Conservation (phyloP, 371 early-diverging fungal genomes). For the Basidiobolus heterosporus region DNA sequence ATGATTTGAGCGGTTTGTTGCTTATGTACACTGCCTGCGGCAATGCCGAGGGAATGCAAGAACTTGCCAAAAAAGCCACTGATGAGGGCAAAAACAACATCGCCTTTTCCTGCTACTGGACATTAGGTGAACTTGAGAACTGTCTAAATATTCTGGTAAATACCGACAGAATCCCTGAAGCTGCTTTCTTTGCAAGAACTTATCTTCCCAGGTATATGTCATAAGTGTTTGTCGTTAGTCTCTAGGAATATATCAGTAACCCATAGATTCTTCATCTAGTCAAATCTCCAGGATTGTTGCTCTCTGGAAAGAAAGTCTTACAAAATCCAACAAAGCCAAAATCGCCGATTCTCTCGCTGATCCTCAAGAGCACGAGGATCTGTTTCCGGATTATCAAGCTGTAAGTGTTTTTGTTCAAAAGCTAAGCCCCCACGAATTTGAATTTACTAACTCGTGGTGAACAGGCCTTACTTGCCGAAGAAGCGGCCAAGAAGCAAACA, state of each 20-base stretch:
- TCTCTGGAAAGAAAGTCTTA: constrained; percentile 64
- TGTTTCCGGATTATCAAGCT: constrained; percentile 59
- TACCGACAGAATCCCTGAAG: constrained; percentile 87
- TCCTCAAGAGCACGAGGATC: constrained; percentile 62
- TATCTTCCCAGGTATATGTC: constrained; percentile 62
- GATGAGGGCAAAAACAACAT: constrained; percentile 72
- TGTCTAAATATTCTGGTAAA: constrained; percentile 67
- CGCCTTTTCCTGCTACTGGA: constrained; percentile 67
- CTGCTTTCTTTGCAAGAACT: constrained; percentile 83
- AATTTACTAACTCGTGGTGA: background rate
- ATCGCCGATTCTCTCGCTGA: constrained; percentile 78
- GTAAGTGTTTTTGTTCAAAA: too few relatives aligned
- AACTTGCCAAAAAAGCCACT: constrained; percentile 64
- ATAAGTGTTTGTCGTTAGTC: constrained; percentile 20
- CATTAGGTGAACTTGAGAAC: constrained; percentile 52
- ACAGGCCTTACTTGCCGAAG: constrained; percentile 29
- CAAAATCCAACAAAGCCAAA: constrained; percentile 49
- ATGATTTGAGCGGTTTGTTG: constrained; percentile 75
- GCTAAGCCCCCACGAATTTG: background rate
- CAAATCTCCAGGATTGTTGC: constrained; percentile 51
- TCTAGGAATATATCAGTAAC: background rate
- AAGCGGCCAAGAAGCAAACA: constrained; percentile 16
- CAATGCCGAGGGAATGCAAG: constrained; percentile 50
- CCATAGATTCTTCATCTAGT: constrained; percentile 8
- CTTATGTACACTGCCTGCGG: constrained; percentile 79